Conservation (phyloP, 352 stramenopile genomes). For the Globisporangium splendens region DNA sequence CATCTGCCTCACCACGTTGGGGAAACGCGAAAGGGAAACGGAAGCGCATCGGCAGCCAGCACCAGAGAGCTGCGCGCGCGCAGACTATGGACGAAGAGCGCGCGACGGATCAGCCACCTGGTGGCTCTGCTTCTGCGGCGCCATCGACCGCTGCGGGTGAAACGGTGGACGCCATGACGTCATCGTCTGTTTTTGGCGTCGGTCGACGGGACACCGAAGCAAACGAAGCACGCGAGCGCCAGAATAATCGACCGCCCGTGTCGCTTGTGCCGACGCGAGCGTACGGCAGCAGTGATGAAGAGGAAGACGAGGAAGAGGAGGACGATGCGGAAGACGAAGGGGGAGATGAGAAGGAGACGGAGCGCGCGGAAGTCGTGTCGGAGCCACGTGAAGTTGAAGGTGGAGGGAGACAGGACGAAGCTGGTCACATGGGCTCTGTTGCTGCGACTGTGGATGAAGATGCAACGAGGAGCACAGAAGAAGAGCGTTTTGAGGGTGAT, state of each 20-base stretch:
- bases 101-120: background rate
- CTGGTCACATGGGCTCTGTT: background rate
- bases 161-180: no score
- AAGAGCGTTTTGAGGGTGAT: background rate
- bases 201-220: background rate
- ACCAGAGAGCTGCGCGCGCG: background rate
- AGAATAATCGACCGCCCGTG: background rate
- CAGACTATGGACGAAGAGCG: background rate
- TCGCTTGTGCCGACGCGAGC: background rate
- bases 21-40: background rate
- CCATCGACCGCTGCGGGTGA: background rate
- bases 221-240: background rate
- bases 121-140: background rate
- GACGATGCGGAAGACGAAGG: background rate
- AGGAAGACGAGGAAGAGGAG: background rate
- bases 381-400: background rate
- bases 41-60: background rate
- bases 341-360: background rate
- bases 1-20: background rate
- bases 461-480: background rate
- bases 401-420: background rate
- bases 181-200: no score
- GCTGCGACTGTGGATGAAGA: background rate
- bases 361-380: background rate
- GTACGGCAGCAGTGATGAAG: background rate